Percentiles rank a stretch among this genome's conserved stretches.
phyloP scores from a whole-genome alignment of 129 eudicot species.

The Chrysanthemum seticuspe region DNA sequence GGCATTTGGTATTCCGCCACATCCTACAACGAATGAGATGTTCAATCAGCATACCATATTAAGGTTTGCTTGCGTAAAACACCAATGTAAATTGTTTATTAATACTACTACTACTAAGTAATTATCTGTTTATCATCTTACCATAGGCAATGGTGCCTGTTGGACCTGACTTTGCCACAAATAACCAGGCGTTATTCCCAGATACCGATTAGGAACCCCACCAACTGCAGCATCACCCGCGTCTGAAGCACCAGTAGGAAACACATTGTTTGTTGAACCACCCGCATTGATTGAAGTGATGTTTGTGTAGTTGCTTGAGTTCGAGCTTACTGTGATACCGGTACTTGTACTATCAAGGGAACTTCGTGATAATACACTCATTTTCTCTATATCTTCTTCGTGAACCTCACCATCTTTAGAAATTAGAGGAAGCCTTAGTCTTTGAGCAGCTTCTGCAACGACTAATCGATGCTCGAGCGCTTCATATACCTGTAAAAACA shows the following conservation, averaged over 20 bases:
- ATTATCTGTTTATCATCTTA: constrained; percentile 24
- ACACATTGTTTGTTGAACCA: constrained; percentile 34
- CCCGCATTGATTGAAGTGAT: constrained; percentile 41
- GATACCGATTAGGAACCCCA: constrained; percentile 90
- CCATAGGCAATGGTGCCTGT: constrained; percentile 65
- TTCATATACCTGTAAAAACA: constrained; percentile 72
- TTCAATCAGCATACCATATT: neutral
- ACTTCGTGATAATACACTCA: constrained; percentile 91
- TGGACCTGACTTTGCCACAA: constrained; percentile 90
- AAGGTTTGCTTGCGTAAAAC: neutral
- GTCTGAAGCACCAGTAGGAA: constrained; percentile 41
- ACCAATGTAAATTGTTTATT: neutral
- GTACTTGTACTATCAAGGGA: constrained; percentile 91
- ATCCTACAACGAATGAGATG: constrained; percentile 50
- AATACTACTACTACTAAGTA: neutral
- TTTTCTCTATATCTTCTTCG: constrained; percentile 95
- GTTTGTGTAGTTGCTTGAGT: constrained; percentile 67
- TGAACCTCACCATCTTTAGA: constrained; percentile 93
- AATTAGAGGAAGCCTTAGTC: constrained; percentile 81
- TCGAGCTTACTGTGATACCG: constrained; percentile 66
- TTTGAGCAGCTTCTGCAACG: constrained; percentile 99
- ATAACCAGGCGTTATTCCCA: constrained; percentile 86
- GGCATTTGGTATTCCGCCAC: constrained; percentile 84
- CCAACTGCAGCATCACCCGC: constrained; percentile 78
- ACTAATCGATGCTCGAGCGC: constrained; percentile 97